Evolutionary conservation across 208 protist species (phyloP).

Genomic region (Leishmania martiniquensis): DNA sequence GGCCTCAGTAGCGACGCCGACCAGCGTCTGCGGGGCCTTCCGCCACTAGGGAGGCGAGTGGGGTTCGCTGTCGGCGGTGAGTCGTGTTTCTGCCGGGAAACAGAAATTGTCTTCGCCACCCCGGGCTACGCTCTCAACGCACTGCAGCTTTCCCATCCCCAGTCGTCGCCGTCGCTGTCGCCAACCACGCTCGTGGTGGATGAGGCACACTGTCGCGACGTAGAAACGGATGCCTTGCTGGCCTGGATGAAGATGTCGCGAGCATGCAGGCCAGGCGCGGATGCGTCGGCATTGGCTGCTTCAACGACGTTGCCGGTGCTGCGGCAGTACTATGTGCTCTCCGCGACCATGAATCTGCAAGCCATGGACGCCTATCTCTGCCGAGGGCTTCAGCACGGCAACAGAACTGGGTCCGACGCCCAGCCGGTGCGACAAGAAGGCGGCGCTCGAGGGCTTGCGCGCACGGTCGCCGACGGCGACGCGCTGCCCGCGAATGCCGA

Average conservation of each 20-base stretch:
- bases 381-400: background rate
- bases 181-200: constrained; percentile 81
- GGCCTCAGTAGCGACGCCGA: constrained; percentile 3
- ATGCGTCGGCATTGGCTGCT: background rate
- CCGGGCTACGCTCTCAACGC: constrained; percentile 70
- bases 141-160: constrained; percentile 18
- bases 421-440: background rate
- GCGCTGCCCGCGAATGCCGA: background rate
- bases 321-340: constrained; percentile 76
- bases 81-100: constrained; percentile 41
- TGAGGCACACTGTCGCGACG: constrained; percentile 76
- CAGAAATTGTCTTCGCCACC: constrained; percentile 83
- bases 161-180: constrained; percentile 14
- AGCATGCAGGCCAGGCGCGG: background rate
- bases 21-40: background rate
- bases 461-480: background rate
- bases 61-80: constrained; percentile 80
- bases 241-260: constrained; percentile 49
- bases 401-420: background rate
- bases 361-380: constrained; percentile 55
- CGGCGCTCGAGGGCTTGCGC: background rate
- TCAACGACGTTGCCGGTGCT: constrained; percentile 2
- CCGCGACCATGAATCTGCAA: constrained; percentile 58
- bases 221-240: constrained; percentile 74
- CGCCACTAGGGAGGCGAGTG: constrained; percentile 54